Conservation (phyloP, 1,139 yeast genomes). For the Kodamaea arcana region DNA sequence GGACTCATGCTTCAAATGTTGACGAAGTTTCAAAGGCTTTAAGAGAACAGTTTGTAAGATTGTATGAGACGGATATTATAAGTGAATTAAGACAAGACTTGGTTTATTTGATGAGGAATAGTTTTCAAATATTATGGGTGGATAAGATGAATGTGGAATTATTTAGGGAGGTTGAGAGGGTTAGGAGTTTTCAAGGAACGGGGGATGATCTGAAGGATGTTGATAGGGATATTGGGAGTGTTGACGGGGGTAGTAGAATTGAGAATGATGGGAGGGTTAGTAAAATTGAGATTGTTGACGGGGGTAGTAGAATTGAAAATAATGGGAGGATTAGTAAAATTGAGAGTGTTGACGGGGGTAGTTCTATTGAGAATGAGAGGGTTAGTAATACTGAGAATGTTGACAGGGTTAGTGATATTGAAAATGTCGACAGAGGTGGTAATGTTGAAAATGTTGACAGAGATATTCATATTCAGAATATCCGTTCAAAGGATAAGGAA, state of each 20-base stretch:
- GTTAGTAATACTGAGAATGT: no score
- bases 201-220: no score
- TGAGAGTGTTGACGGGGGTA: no score
- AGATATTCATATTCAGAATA: constrained; percentile 5
- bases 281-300: constrained; percentile 12
- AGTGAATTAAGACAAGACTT: constrained; percentile 26
- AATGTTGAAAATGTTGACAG: background rate
- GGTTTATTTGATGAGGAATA: constrained; percentile 18
- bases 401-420: constrained; percentile 1
- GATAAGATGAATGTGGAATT: constrained; percentile 20
- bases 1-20: constrained; percentile 40
- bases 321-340: no score
- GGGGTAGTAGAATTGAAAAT: constrained; percentile 9
- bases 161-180: constrained; percentile 8
- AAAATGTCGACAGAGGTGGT: background rate
- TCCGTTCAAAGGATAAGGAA: constrained; percentile 3
- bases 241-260: no score
- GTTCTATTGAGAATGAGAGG: no score
- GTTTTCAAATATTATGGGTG: constrained; percentile 36
- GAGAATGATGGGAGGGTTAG: constrained; percentile 10
- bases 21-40: constrained; percentile 22
- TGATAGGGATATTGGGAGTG: no score
- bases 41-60: constrained; percentile 32
- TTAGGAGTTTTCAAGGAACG: constrained; percentile 14
- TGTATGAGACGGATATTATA: constrained; percentile 27